These are phyloP conservation scores for Thielaviopsis musarum DNA, from an alignment of 2,329 filamentous ascomycete genomes.

Conservation along the genomic window DNA sequence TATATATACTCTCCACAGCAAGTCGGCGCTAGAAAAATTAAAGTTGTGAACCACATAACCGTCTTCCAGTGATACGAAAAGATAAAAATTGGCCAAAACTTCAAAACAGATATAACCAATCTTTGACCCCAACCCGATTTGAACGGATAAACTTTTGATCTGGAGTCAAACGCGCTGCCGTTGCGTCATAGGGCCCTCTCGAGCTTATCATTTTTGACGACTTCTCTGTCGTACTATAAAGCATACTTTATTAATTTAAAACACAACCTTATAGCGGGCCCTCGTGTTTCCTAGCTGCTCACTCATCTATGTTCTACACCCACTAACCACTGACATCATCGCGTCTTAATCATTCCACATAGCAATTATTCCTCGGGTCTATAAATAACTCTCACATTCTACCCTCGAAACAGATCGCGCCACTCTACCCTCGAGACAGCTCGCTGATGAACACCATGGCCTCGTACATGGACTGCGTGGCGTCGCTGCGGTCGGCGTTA, in stretches of 20 bases:
- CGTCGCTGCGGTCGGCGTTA: constrained; percentile 42
- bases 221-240: background rate
- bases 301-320: no score
- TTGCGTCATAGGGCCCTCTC: constrained; percentile 5
- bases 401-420: background rate
- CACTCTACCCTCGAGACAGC: no score
- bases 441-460: constrained; percentile 6
- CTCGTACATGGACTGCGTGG: constrained; percentile 39
- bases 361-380: no score
- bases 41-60: no score
- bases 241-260: no score
- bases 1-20: constrained; percentile 14
- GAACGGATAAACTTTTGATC: no score
- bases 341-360: background rate
- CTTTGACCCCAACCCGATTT: constrained; percentile 1
- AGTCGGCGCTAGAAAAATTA: constrained; percentile 15
- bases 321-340: no score
- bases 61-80: background rate
- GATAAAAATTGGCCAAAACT: background rate
- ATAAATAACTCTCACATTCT: background rate
- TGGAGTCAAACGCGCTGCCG: constrained; percentile 5
- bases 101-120: background rate
- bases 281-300: no score
- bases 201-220: no score
- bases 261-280: no score